Evolutionary conservation across 2,329 filamentous ascomycete species (phyloP).

Genomic region (Colletotrichum sp.): DNA sequence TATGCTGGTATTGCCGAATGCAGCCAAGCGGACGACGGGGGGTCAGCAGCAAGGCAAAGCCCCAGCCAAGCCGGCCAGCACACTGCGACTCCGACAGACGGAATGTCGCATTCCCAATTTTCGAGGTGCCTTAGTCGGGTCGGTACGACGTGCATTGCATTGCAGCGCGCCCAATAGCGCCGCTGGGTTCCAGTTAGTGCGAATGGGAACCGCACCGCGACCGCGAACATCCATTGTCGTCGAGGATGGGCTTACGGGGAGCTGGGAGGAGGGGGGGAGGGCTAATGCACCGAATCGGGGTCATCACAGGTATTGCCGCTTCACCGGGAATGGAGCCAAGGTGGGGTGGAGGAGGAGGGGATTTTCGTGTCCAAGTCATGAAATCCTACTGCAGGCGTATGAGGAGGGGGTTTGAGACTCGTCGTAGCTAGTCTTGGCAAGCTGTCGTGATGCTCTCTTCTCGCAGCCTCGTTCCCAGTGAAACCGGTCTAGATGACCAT

Average conservation of each 20-base stretch:
- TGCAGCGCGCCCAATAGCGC: neutral
- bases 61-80: neutral
- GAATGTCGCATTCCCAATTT: neutral
- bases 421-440: neutral
- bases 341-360: neutral
- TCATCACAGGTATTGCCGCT: neutral
- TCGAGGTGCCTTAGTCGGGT: neutral
- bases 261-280: neutral
- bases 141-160: neutral
- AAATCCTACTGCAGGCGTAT: neutral
- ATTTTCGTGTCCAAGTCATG: neutral
- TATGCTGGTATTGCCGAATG: neutral
- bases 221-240: neutral
- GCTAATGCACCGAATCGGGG: neutral
- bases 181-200: neutral
- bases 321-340: neutral
- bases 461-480: neutral
- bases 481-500: neutral
- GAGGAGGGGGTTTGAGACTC: neutral
- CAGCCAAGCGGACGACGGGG: neutral
- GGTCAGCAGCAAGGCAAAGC: neutral
- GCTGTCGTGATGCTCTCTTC: neutral
- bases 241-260: neutral
- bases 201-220: neutral
- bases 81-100: neutral